phyloP scores from a whole-genome alignment of 768 basidiomycete genomes.

The Naganishia kalamii region DNA sequence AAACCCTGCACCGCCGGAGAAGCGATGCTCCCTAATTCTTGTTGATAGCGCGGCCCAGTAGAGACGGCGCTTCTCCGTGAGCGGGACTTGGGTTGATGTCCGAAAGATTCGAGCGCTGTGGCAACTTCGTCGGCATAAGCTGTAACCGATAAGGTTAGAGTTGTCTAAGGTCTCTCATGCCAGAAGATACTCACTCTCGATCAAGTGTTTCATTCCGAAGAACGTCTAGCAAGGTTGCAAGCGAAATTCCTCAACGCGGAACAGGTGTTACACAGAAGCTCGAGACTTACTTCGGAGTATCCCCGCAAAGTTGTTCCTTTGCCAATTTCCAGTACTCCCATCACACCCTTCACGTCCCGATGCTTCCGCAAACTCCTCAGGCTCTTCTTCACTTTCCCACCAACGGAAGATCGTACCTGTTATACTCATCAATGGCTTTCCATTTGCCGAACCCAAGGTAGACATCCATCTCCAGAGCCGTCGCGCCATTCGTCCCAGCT shows the following conservation, averaged over 20 bases:
- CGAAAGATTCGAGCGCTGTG: constrained; percentile 67
- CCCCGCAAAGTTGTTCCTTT: constrained; percentile 87
- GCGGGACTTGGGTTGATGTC: constrained; percentile 62
- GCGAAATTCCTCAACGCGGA: too few relatives aligned
- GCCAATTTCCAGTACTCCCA: constrained; percentile 88
- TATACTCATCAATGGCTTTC: constrained; percentile 77
- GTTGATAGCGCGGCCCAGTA: constrained; percentile 81
- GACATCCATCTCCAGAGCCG: constrained; percentile 69
- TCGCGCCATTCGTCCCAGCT: constrained; percentile 89
- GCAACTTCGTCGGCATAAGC: constrained; percentile 77
- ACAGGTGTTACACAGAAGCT: too few relatives aligned
- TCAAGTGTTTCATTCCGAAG: constrained; percentile 78
- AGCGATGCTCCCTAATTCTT: constrained; percentile 84
- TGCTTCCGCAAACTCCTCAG: constrained; percentile 63
- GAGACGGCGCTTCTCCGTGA: constrained; percentile 85
- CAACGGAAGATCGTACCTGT: constrained; percentile 85
- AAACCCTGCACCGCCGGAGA: constrained; percentile 92
- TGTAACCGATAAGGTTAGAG: too few relatives aligned
- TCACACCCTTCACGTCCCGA: constrained; percentile 74
- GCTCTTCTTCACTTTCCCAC: constrained; percentile 69
- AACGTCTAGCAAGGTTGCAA: too few relatives aligned
- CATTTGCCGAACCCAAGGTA: constrained; percentile 81
- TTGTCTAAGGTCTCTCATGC: too few relatives aligned
- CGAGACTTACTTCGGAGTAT: constrained; percentile 73
- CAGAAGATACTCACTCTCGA: constrained; percentile 62